phyloP scores from a whole-genome alignment of 2,329 filamentous ascomycete species.

The Colletotrichum eremochloae region DNA sequence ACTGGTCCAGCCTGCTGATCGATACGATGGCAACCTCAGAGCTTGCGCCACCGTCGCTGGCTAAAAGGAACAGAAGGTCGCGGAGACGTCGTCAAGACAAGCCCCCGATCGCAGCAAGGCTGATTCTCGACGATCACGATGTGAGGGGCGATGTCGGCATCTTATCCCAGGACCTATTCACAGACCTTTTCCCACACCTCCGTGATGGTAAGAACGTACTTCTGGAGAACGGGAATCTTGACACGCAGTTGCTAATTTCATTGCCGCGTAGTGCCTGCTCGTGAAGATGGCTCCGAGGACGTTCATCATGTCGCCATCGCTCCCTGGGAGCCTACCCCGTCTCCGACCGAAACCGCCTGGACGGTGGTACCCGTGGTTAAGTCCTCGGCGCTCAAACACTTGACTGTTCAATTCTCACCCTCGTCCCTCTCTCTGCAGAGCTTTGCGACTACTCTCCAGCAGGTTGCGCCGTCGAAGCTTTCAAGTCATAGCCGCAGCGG shows the following conservation, averaged over 20 bases:
- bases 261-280: slow-evolving; percentile 8
- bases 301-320: slow-evolving; percentile 78
- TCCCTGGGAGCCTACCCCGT: slow-evolving; percentile 75
- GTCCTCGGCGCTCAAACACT: slow-evolving; percentile 76
- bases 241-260: slow-evolving; percentile 9
- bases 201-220: slow-evolving; percentile 61
- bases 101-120: slow-evolving; percentile 80
- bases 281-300: slow-evolving; percentile 51
- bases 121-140: slow-evolving; percentile 83
- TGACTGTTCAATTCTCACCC: slow-evolving; percentile 84
- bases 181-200: slow-evolving; percentile 80
- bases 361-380: slow-evolving; percentile 83
- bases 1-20: slow-evolving; percentile 3
- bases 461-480: slow-evolving; percentile 81
- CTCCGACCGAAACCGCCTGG: slow-evolving; percentile 78
- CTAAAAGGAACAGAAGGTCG: slow-evolving; percentile 55
- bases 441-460: slow-evolving; percentile 80
- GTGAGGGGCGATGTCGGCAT: slow-evolving; percentile 88
- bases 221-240: neutral
- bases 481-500: slow-evolving; percentile 79
- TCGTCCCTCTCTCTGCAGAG: slow-evolving; percentile 80
- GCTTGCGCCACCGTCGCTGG: slow-evolving; percentile 47
- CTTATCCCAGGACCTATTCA: slow-evolving; percentile 87
- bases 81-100: slow-evolving; percentile 75
- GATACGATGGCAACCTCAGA: slow-evolving; percentile 42